Base-by-base conservation (phyloP, 371 early-diverging fungal species). In the Mortierella sp. region DNA sequence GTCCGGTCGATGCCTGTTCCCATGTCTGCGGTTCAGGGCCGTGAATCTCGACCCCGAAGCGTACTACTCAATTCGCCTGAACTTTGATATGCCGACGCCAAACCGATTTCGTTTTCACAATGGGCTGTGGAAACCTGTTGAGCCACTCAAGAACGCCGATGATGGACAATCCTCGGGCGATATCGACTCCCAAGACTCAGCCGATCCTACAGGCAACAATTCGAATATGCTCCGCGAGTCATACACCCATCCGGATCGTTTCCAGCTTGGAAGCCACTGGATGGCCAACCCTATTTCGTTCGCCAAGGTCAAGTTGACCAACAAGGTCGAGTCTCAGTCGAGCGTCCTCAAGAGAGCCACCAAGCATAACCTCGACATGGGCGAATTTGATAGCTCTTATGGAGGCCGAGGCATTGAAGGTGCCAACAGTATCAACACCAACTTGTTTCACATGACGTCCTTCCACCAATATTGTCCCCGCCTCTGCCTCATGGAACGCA, bases 1-100 rank as follows among this genome's bases (percentile, higher is more conserved):
- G 70, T 69, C 77, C 5, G 92, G 92, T 3, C 87, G 92, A 34
- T 91, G 90, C 74, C 75, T 92, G 3, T 92, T 92, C 78, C 92
- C 92, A 9, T 80, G 81, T 48, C 85, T 91, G 6, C 75, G 82
- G 46, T 86, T 89, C 73, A 72, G 61, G 21, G 82, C 87, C 2
- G 37, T 73, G 8, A 70, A 87, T 59, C 79, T 92, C 26, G 82
- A 88, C 37, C 90, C 90, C 1, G 69, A 82, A 3, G 61, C 77
- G 2, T 48, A 71, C 19, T 92, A 91, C 78, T 55, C 82, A 0
- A 76, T 91, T 70, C 78, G 75, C 1, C 40, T 92, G 21, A 90
- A 91, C 48, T 81, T 91, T 75, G 88, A 88, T n/a, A 88, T 72
- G 44, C 44, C 80, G 0, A 82, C 87, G 14, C 71, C 78, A 21